A percentile compares a stretch with the other conserved stretches of the same genome.
phyloP scores from a whole-genome alignment of 192 early-diverging fungal species.

The Fimicolochytrium jonesii region DNA sequence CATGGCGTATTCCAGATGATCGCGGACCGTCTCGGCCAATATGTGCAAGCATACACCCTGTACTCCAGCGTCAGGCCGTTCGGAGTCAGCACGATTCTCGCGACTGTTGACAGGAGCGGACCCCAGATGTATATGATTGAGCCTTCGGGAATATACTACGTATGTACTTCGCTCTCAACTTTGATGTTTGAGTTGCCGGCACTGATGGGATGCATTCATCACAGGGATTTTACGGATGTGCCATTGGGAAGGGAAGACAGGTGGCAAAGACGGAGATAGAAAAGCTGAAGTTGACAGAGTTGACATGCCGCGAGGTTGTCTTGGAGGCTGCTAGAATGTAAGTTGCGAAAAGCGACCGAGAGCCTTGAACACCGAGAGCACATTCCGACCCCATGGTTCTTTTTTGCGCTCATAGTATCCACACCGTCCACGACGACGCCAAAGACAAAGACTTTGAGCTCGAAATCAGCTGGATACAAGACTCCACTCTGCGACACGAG shows the following conservation, averaged over 20 bases:
- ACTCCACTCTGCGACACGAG: slow-evolving; percentile 73
- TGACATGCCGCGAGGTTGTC: slow-evolving; percentile 81
- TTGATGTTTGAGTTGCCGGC: background rate
- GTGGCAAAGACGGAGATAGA: slow-evolving; percentile 99
- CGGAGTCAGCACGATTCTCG: slow-evolving; percentile 82
- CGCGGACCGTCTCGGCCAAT: slow-evolving; percentile 88
- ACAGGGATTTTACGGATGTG: slow-evolving; percentile 92
- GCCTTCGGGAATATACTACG: slow-evolving; percentile 93
- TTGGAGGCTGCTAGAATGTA: slow-evolving; percentile 93
- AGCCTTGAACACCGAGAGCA: background rate
- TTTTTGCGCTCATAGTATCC: slow-evolving; percentile 60
- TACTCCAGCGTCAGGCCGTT: slow-evolving; percentile 95
- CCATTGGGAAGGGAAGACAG: slow-evolving; percentile 93
- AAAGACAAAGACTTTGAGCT: slow-evolving; percentile 99
- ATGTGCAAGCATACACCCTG: slow-evolving; percentile 93
- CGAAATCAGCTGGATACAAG: slow-evolving; percentile 94
- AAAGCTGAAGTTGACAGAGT: slow-evolving; percentile 81
- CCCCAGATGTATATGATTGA: slow-evolving; percentile 93
- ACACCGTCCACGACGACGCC: slow-evolving; percentile 90
- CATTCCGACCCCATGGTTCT: background rate
- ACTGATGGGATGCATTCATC: background rate
- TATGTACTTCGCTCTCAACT: too few relatives aligned
- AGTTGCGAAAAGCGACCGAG: slow-evolving; percentile 15
- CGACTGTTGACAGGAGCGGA: slow-evolving; percentile 71
- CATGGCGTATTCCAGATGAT: slow-evolving; percentile 72